These are phyloP conservation scores for Yarrowia yakushimensis DNA, from an alignment of 805 yeast species.

Conservation along the genomic window DNA sequence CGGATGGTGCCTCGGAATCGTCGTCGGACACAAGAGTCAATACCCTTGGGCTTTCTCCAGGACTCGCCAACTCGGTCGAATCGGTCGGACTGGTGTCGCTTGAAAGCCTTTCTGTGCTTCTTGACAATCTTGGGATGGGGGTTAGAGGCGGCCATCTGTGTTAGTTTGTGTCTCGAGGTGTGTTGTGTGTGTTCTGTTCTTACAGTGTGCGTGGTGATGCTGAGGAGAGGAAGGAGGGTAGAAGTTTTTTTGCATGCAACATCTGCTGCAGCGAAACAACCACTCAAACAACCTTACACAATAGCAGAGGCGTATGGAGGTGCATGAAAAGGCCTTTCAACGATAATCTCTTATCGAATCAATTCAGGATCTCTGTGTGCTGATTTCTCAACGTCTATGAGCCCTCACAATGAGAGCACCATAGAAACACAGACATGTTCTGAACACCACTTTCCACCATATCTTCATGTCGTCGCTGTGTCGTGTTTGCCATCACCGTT, in stretches of 20 bases:
- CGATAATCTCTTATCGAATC: not conserved
- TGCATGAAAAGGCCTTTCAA: not conserved
- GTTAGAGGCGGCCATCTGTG: constrained; percentile 88
- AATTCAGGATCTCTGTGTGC: not conserved
- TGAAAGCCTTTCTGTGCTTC: constrained; percentile 98
- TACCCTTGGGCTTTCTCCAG: constrained; percentile 99
- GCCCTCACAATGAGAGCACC: not conserved
- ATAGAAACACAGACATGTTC: not conserved
- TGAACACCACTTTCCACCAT: not conserved
- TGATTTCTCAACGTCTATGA: not conserved
- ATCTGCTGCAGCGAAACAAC: not conserved
- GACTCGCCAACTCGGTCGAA: constrained; percentile 96
- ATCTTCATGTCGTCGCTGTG: constrained; percentile 7
- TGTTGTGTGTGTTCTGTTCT: not conserved
- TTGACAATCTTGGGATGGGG: constrained; percentile 99
- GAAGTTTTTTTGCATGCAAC: not conserved
- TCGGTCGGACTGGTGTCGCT: constrained; percentile 99
- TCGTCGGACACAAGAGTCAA: constrained; percentile 99
- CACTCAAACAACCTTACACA: not conserved
- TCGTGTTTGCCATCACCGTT: constrained; percentile 5
- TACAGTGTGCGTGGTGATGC: not conserved
- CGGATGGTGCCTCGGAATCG: constrained; percentile 96
- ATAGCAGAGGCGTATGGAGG: not conserved
- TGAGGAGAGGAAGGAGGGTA: not conserved
- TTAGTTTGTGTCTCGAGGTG: not conserved